Evolutionary conservation across 2,329 filamentous ascomycete genomes (phyloP).

Genomic region (Talaromyces verruculosus): DNA sequence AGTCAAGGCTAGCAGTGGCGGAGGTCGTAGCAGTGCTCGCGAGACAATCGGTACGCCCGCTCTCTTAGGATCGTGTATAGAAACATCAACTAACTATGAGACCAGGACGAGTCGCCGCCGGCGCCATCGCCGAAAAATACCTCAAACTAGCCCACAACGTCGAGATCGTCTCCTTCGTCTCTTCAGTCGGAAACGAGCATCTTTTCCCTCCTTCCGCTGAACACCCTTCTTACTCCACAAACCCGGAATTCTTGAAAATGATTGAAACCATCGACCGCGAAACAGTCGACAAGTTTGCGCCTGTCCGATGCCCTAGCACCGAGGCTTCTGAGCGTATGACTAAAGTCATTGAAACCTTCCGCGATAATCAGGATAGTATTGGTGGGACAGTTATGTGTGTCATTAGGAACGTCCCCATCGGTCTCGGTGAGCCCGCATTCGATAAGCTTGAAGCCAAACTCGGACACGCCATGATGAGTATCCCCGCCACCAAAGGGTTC

Average conservation of each 20-base stretch:
- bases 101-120: constrained; percentile 76
- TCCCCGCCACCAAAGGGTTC: constrained; percentile 93
- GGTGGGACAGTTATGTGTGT: constrained; percentile 94
- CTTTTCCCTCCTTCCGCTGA: constrained; percentile 70
- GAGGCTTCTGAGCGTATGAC: constrained; percentile 70
- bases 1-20: constrained; percentile 84
- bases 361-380: constrained; percentile 80
- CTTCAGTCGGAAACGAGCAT: constrained; percentile 76
- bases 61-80: too few relatives aligned
- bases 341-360: constrained; percentile 71
- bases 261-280: constrained; percentile 70
- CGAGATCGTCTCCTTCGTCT: constrained; percentile 88
- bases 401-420: constrained; percentile 78
- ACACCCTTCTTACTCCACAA: constrained; percentile 67
- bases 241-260: constrained; percentile 76
- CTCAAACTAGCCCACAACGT: constrained; percentile 75
- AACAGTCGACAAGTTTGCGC: constrained; percentile 78
- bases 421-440: constrained; percentile 90
- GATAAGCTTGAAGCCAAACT: constrained; percentile 92
- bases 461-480: constrained; percentile 90
- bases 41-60: constrained; percentile 75
- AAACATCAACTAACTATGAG: background rate
- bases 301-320: constrained; percentile 79
- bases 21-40: constrained; percentile 85
- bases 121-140: constrained; percentile 92